A percentile compares a stretch with the other conserved stretches of the same genome.
These are phyloP conservation scores for Basipetospora sp. DNA, from an alignment of 2,329 filamentous ascomycete species.

Conservation along the genomic window DNA sequence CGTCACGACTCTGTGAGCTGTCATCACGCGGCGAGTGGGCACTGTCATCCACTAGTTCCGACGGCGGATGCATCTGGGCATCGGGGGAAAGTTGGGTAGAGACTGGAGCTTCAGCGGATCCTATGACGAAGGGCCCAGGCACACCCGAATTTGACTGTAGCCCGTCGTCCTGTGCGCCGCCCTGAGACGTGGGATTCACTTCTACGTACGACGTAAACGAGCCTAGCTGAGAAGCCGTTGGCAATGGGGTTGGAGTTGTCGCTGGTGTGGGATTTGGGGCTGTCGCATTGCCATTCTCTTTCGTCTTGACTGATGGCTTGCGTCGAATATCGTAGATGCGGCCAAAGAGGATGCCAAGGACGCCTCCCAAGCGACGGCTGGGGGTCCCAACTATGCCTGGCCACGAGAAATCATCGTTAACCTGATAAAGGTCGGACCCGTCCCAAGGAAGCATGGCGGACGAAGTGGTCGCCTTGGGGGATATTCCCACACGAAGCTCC, in stretches of 20 bases:
- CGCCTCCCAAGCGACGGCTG: slow-evolving; percentile 50
- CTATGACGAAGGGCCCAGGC: too few species aligned
- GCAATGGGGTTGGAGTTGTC: too few species aligned
- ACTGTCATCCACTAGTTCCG: too few species aligned
- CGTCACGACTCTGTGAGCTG: slow-evolving; percentile 25
- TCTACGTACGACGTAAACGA: slow-evolving; percentile 1
- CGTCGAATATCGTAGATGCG: slow-evolving; percentile 46
- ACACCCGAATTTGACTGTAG: too few species aligned
- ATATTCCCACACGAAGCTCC: slow-evolving; percentile 62
- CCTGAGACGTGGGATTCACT: background rate
- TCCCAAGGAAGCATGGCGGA: slow-evolving; percentile 51
- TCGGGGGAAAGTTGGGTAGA: too few species aligned
- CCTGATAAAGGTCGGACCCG: slow-evolving; percentile 44
- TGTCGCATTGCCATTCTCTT: background rate
- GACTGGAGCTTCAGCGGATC: too few species aligned
- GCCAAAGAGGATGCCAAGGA: slow-evolving; percentile 53
- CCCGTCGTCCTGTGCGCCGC: background rate
- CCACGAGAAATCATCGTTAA: slow-evolving; percentile 43
- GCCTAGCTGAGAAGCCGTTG: too few species aligned
- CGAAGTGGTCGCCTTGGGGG: slow-evolving; percentile 27
- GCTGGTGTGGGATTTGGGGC: background rate
- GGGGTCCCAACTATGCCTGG: slow-evolving; percentile 43
- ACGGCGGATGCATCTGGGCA: too few species aligned
- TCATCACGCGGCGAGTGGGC: background rate
- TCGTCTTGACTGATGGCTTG: slow-evolving; percentile 4